Evolutionary conservation across 2,329 filamentous ascomycete genomes (phyloP), one percentile per base, ranked within the genome.

Genomic region (Phyllosticta capitalensis): DNA sequence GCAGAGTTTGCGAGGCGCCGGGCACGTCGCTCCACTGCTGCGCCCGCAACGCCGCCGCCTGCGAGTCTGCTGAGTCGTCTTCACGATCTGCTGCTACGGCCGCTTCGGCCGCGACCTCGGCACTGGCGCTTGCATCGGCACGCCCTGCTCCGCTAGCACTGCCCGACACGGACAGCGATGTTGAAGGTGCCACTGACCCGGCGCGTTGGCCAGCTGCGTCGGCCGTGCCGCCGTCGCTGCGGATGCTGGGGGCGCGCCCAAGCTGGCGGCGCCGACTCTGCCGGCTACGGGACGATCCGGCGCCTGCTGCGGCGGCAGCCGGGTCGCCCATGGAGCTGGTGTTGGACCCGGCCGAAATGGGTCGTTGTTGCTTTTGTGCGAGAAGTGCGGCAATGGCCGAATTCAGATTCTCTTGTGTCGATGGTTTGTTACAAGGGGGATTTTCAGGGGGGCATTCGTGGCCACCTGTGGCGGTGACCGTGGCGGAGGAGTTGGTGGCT

Each of bases 1-100:
- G 53, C 26, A 75, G 58, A 45, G 69, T 66, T 59, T 75, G 73
- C 38, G 68, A 72, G 1, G 73, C 68, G 58, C 12, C 54, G 22
- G 51, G 48, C 5, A n/a, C 54, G 28, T 54, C 53, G 9, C 24
- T 59, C 53, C 58, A 55, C 17, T 24, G 24, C 9, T 14, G 30
- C 30, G 30, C 17, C 30, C 30, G 30, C 30, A 14, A 10, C 9
- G 30, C 10, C 30, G 30, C 30, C 30, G 30, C 9, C 30, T 38
- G 30, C 7, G 30, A 38, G 3, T 14, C 30, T 33, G 30, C 30
- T 38, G n/a, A n/a, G n/a, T 14, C 30, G 12, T 10, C 9, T 38
- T 30, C 28, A 5, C 28, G 28, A 30, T 7, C 28, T 30, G 28
- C 30, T 2, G 9, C 17, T 38, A 38, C 30, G 10, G 17, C 28